Evolutionary conservation across 805 yeast genomes (phyloP).

Genomic region (Hanseniaspora clermontiae): DNA sequence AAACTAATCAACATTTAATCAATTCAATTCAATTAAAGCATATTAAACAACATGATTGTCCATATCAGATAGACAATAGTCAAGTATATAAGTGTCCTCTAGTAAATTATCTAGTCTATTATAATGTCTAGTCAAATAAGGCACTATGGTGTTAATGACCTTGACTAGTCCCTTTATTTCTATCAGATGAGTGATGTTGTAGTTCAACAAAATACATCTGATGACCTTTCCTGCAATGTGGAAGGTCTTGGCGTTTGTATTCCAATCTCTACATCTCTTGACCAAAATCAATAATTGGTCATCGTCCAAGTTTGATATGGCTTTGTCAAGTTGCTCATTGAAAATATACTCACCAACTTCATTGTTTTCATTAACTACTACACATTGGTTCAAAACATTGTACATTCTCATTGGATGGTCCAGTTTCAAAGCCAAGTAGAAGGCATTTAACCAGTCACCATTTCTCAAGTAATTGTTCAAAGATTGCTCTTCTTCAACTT

Average conservation of each 20-base stretch:
- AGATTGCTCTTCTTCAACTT: constrained; percentile 80
- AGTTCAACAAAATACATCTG: constrained; percentile 46
- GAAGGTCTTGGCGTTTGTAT: constrained; percentile 71
- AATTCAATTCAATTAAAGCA: no score
- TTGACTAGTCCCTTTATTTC: constrained; percentile 56
- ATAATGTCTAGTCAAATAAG: constrained; percentile 81
- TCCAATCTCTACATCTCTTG: constrained; percentile 85
- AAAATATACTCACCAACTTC: constrained; percentile 33
- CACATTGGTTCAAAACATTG: constrained; percentile 55
- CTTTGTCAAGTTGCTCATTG: constrained; percentile 46
- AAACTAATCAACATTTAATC: neutral
- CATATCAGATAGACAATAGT: constrained; percentile 74
- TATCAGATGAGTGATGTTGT: constrained; percentile 43
- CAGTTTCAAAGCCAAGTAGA: constrained; percentile 67
- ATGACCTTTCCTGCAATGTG: constrained; percentile 69
- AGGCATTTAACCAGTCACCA: constrained; percentile 81
- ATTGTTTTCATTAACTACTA: constrained; percentile 26
- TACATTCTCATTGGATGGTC: constrained; percentile 85
- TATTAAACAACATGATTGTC: constrained; percentile 28
- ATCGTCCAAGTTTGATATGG: constrained; percentile 43
- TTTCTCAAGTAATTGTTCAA: constrained; percentile 58
- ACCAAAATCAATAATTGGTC: constrained; percentile 52
- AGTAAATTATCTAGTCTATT: constrained; percentile 61
- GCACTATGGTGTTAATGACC: constrained; percentile 62
- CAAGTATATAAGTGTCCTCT: constrained; percentile 76